A percentile compares a stretch with the other conserved stretches of the same genome.
Evolutionary conservation across 495 filamentous ascomycete genomes (phyloP).

Genomic region (Saxophila tyrrhenica): DNA sequence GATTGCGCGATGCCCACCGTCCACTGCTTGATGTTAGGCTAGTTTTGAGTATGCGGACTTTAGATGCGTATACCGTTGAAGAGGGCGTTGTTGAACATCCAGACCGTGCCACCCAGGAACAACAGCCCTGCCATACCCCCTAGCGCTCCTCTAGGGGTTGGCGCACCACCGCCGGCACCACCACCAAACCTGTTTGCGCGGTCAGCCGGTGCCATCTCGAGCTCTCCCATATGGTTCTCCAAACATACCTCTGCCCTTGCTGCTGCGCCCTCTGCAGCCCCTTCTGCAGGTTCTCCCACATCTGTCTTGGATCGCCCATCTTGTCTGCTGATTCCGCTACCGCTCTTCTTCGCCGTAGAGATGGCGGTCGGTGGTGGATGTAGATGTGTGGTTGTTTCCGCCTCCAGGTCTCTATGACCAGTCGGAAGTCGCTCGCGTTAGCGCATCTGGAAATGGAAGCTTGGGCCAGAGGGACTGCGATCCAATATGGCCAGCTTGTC

Average conservation of each 20-base stretch:
- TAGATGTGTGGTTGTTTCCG: neutral
- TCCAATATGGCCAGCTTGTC: neutral
- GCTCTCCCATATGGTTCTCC: neutral
- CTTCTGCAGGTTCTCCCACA: slow-evolving; percentile 53
- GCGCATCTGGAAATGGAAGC: no score
- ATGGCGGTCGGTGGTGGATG: neutral
- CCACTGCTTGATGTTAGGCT: slow-evolving; percentile 44
- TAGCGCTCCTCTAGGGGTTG: slow-evolving; percentile 24
- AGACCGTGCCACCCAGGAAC: slow-evolving; percentile 52
- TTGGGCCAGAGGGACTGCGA: neutral
- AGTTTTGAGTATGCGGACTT: neutral
- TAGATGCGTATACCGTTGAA: slow-evolving; percentile 64
- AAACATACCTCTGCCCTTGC: slow-evolving; percentile 30
- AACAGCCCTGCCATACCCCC: slow-evolving; percentile 36
- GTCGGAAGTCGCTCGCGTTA: no score
- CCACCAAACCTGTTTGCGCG: slow-evolving; percentile 38
- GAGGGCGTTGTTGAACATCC: slow-evolving; percentile 67
- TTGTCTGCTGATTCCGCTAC: slow-evolving; percentile 22
- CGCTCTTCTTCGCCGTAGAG: neutral
- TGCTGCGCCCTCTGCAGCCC: slow-evolving; percentile 42
- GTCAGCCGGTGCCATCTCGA: slow-evolving; percentile 24
- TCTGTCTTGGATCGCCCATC: slow-evolving; percentile 50
- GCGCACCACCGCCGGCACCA: slow-evolving; percentile 36
- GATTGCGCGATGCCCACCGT: slow-evolving; percentile 97
- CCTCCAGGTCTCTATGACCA: no score